Percentiles rank a stretch among this genome's conserved stretches.
Evolutionary conservation across 2,329 filamentous ascomycete genomes (phyloP).

Genomic region (Pseudogymnoascus sp.): DNA sequence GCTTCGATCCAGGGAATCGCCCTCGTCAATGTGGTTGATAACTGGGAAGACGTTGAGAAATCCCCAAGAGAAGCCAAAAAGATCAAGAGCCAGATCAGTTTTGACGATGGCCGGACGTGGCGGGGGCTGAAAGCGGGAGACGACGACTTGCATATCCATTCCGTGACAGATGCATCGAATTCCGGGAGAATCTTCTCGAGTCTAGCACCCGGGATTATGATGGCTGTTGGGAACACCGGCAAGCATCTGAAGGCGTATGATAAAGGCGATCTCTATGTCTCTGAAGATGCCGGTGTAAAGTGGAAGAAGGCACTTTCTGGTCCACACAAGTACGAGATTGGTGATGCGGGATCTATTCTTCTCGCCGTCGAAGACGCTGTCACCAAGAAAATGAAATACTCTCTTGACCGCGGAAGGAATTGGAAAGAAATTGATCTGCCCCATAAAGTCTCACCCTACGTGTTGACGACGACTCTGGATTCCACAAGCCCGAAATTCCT

Average conservation of each 20-base stretch:
- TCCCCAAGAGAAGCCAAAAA: constrained; percentile 50
- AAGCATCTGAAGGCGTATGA: constrained; percentile 60
- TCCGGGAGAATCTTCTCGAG: constrained; percentile 86
- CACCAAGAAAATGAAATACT: constrained; percentile 63
- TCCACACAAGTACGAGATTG: constrained; percentile 93
- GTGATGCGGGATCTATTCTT: constrained; percentile 83
- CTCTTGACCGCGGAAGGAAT: constrained; percentile 77
- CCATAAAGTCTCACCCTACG: constrained; percentile 59
- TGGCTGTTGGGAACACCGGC: constrained; percentile 90
- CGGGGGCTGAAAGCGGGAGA: constrained; percentile 60
- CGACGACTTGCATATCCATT: constrained; percentile 74
- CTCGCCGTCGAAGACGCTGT: constrained; percentile 67
- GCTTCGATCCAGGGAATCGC: constrained; percentile 87
- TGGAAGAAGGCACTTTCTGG: constrained; percentile 71
- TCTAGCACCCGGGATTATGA: constrained; percentile 82
- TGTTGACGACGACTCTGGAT: constrained; percentile 82
- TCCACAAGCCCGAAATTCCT: constrained; percentile 90
- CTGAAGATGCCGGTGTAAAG: constrained; percentile 79
- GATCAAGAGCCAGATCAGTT: constrained; percentile 75
- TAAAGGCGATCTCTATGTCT: constrained; percentile 77
- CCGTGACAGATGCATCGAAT: constrained; percentile 77
- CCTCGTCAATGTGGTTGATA: constrained; percentile 80
- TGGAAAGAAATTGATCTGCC: constrained; percentile 71
- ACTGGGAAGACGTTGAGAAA: constrained; percentile 66
- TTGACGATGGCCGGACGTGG: constrained; percentile 89